Percentiles rank a stretch among this genome's conserved stretches.
Evolutionary conservation across 306 rosid genomes (phyloP).

Genomic region (Fragaria iinumae): DNA sequence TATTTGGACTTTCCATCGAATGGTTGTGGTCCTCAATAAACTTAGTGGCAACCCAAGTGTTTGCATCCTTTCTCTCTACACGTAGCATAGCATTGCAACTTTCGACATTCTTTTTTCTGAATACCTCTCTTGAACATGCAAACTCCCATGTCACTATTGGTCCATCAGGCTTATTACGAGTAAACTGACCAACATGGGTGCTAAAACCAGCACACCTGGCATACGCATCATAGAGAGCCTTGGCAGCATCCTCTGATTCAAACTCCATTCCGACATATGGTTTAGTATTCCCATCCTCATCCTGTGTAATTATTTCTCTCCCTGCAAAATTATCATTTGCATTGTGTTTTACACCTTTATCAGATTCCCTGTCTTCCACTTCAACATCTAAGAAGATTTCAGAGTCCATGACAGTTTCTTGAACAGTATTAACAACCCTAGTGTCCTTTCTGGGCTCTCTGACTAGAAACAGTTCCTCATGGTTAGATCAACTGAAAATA

Average conservation of each 20-base stretch:
- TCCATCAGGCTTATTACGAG: conserved; percentile 65
- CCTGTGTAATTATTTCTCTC: conserved; percentile 37
- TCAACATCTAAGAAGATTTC: conserved; percentile 41
- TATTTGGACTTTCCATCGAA: conserved; percentile 46
- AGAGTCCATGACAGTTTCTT: conserved; percentile 41
- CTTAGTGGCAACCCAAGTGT: conserved; percentile 56
- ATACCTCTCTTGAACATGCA: conserved; percentile 67
- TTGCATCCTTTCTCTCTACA: conserved; percentile 56
- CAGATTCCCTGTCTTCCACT: conserved; percentile 37
- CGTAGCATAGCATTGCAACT: conserved; percentile 79
- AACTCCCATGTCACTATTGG: conserved; percentile 75
- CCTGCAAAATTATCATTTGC: conserved; percentile 30
- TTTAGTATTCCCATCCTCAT: conserved; percentile 40
- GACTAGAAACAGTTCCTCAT: conserved; percentile 31
- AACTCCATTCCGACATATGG: conserved; percentile 70
- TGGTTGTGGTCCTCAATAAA: conserved; percentile 82
- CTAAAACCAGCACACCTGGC: conserved; percentile 56
- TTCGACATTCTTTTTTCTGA: conserved; percentile 61
- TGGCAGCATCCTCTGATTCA: conserved; percentile 67
- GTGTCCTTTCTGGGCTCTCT: conserved; percentile 20
- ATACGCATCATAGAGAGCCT: conserved; percentile 58
- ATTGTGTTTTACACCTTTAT: conserved; percentile 27
- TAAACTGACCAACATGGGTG: conserved; percentile 67
- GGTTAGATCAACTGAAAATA: conserved; percentile 10
- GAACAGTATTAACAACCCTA: conserved; percentile 11